Conservation (phyloP, 176 grass and related monocot species). For the Musa acuminata region DNA sequence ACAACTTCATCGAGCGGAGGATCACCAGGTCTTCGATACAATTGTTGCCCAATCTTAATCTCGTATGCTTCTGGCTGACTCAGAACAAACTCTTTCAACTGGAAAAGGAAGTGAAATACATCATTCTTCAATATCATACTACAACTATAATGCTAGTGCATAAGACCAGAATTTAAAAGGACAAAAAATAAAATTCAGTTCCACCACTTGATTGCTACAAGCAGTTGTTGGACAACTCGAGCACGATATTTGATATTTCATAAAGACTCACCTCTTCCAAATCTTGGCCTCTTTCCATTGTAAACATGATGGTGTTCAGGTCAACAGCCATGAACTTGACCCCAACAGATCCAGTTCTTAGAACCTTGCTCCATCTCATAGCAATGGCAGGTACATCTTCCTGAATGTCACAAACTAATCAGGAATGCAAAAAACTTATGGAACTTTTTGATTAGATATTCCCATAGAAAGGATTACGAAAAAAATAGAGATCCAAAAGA, state of each 20-base stretch:
- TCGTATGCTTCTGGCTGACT: conserved; percentile 72
- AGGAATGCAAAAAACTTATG: not conserved
- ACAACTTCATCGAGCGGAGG: conserved; percentile 61
- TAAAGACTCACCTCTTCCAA: conserved; percentile 41
- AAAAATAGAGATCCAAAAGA: not conserved
- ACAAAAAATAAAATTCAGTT: no score
- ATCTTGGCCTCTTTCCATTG: conserved; percentile 61
- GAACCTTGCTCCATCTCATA: conserved; percentile 76
- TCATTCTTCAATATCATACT: not conserved
- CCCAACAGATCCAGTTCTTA: conserved; percentile 63
- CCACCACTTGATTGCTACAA: no score
- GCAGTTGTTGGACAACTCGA: not conserved
- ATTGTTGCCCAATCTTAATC: conserved; percentile 60
- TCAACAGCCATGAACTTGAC: conserved; percentile 71
- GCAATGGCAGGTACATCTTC: conserved; percentile 47
- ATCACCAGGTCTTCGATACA: conserved; percentile 69
- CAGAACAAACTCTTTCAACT: conserved; percentile 84
- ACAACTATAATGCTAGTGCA: not conserved
- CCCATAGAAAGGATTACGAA: no score
- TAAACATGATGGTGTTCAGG: conserved; percentile 85
- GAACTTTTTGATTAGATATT: not conserved
- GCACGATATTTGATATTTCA: not conserved
- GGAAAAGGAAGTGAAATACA: not conserved
- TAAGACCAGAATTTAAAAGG: not conserved
- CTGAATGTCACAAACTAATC: conserved; percentile 18